These are phyloP conservation scores for Picochlorum costavermella DNA, from an alignment of 139 green algal genomes.

Conservation along the genomic window DNA sequence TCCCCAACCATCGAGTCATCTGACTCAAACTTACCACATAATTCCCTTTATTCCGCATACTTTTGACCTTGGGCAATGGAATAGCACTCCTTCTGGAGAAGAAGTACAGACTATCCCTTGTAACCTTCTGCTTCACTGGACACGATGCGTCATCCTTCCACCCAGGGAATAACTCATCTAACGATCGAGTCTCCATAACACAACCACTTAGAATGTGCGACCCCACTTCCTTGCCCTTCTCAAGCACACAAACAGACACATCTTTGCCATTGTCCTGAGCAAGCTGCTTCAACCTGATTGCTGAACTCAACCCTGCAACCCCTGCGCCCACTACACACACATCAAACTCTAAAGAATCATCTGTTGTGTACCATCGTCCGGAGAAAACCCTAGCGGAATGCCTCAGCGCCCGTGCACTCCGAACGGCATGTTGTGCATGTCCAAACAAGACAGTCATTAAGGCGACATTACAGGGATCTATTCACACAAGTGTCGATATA, in stretches of 20 bases:
- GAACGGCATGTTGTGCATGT: too few species aligned
- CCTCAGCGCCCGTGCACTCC: too few species aligned
- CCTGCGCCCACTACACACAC: conserved; percentile 82
- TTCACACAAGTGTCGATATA: too few species aligned
- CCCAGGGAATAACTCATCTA: conserved; percentile 80
- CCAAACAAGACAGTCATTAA: too few species aligned
- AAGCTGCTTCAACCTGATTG: conserved; percentile 80
- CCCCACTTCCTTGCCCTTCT: conserved; percentile 82
- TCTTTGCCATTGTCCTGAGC: conserved; percentile 50
- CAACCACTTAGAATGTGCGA: conserved; percentile 82
- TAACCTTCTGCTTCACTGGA: conserved; percentile 17
- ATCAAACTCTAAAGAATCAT: conserved; percentile 51
- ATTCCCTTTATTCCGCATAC: conserved; percentile 78
- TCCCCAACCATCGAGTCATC: conserved; percentile 65
- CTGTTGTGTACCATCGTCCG: too few species aligned
- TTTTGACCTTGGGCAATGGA: conserved; percentile 49
- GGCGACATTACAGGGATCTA: too few species aligned
- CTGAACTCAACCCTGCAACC: conserved; percentile 76
- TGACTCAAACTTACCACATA: conserved; percentile 78
- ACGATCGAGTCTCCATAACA: conserved; percentile 71
- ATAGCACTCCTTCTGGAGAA: conserved; percentile 27
- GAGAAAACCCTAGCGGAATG: too few species aligned
- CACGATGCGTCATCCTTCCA: conserved; percentile 55
- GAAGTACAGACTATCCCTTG: conserved; percentile 43
- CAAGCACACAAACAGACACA: conserved; percentile 81